phyloP scores from a whole-genome alignment of 2,329 filamentous ascomycete species.

The Hymenoscyphus salicellus region DNA sequence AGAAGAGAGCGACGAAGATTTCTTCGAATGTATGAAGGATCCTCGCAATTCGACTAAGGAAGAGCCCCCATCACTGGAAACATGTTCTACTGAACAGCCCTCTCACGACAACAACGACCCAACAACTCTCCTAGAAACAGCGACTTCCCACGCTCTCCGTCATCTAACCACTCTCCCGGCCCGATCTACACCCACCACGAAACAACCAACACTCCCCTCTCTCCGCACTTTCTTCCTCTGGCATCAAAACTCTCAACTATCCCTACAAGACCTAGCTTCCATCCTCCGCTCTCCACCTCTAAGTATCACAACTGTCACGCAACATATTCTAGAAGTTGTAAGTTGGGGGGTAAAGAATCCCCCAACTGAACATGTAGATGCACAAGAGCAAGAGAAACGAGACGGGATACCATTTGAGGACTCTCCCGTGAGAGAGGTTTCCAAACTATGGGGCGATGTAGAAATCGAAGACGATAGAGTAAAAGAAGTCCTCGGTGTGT shows the following conservation, averaged over 20 bases:
- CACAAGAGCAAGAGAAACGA: neutral
- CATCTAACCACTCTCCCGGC: constrained; percentile 24
- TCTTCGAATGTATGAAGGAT: neutral
- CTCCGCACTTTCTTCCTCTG: constrained; percentile 64
- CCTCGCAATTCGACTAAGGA: neutral
- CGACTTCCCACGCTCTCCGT: constrained; percentile 6
- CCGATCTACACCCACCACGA: constrained; percentile 18
- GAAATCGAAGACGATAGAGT: constrained; percentile 43
- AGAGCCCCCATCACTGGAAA: neutral
- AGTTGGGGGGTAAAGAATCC: constrained; percentile 38
- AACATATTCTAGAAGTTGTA: constrained; percentile 58
- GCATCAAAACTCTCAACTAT: constrained; percentile 51
- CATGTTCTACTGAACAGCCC: neutral
- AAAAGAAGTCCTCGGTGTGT: constrained; percentile 40
- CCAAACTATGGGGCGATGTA: neutral
- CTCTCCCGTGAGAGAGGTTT: neutral
- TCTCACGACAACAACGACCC: neutral
- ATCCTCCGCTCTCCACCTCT: constrained; percentile 61
- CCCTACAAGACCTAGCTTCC: constrained; percentile 48
- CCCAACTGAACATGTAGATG: neutral
- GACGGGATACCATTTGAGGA: neutral
- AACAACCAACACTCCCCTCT: constrained; percentile 29
- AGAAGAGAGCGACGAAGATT: neutral
- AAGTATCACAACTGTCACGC: constrained; percentile 51
- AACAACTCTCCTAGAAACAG: constrained; percentile 3